Conservation (phyloP, 768 basidiomycete species). For the Boletus tomentosulus region DNA sequence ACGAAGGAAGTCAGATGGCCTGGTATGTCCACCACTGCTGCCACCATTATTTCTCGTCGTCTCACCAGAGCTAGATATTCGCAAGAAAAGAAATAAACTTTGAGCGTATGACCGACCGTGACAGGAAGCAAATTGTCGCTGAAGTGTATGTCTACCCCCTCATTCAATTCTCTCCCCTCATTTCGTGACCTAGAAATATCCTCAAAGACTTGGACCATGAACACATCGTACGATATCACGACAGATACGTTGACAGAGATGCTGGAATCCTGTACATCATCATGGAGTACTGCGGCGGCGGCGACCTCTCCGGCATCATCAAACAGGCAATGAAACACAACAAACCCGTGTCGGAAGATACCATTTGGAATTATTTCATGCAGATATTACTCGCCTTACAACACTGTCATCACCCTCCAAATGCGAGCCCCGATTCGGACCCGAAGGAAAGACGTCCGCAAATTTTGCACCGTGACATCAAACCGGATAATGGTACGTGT, state of each 20-base stretch:
- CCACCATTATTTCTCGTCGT: slow-evolving; percentile 1
- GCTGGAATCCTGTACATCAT: slow-evolving; percentile 91
- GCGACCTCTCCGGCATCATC: slow-evolving; percentile 87
- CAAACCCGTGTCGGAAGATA: slow-evolving; percentile 83
- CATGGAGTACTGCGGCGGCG: slow-evolving; percentile 99
- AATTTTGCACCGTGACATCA: slow-evolving; percentile 91
- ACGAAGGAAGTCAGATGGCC: slow-evolving; percentile 73
- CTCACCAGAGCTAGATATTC: slow-evolving; percentile 49
- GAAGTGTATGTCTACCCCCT: slow-evolving; percentile 75
- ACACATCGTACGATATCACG: slow-evolving; percentile 94
- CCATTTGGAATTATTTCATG: slow-evolving; percentile 93
- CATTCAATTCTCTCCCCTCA: background rate
- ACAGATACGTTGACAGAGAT: slow-evolving; percentile 88
- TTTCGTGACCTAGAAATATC: slow-evolving; percentile 67
- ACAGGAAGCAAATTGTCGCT: slow-evolving; percentile 93
- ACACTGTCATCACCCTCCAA: slow-evolving; percentile 84
- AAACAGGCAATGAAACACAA: slow-evolving; percentile 67
- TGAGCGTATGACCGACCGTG: slow-evolving; percentile 93
- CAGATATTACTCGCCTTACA: slow-evolving; percentile 87
- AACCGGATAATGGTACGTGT: slow-evolving; percentile 89
- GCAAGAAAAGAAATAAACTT: slow-evolving; percentile 97
- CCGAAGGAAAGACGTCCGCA: slow-evolving; percentile 58
- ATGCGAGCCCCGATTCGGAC: slow-evolving; percentile 32
- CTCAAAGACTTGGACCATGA: slow-evolving; percentile 93
- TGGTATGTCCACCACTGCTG: slow-evolving; percentile 46